A percentile compares a stretch with the other conserved stretches of the same genome.
phyloP scores from a whole-genome alignment of 179 eudicot species.

The Beta lomatogona region DNA sequence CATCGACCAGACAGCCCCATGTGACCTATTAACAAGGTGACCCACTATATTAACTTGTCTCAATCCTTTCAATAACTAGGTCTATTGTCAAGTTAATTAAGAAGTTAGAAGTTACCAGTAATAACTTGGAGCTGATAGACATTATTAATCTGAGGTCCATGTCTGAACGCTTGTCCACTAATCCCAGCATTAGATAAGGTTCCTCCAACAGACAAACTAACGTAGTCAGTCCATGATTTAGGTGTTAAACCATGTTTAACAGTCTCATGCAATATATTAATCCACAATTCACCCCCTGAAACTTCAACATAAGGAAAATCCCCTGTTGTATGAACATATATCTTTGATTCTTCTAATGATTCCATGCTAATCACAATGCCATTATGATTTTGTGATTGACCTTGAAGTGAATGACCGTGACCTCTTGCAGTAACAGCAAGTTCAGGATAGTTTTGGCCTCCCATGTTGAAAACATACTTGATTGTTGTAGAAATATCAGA shows the following conservation, averaged over 20 bases:
- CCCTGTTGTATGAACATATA: conserved; percentile 47
- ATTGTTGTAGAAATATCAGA: conserved; percentile 67
- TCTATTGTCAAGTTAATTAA: neutral
- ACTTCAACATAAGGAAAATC: conserved; percentile 52
- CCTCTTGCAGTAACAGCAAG: conserved; percentile 90
- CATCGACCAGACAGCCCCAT: too few species aligned
- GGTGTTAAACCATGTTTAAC: conserved; percentile 49
- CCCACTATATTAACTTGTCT: too few species aligned
- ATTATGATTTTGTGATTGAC: conserved; percentile 71
- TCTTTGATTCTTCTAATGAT: conserved; percentile 50
- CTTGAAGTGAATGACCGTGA: conserved; percentile 81
- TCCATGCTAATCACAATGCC: conserved; percentile 87
- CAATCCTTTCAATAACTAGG: too few species aligned
- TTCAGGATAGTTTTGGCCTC: conserved; percentile 42
- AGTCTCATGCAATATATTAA: conserved; percentile 45
- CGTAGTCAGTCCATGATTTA: conserved; percentile 60
- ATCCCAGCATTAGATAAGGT: conserved; percentile 64
- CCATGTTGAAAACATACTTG: conserved; percentile 62
- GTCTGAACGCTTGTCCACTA: conserved; percentile 56
- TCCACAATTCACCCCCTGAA: conserved; percentile 56
- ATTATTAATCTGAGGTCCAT: conserved; percentile 56
- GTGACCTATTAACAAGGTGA: too few species aligned
- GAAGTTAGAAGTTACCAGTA: conserved; percentile 38
- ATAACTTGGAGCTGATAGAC: conserved; percentile 51
- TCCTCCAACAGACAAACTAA: conserved; percentile 57